phyloP scores from a whole-genome alignment of 495 filamentous ascomycete genomes.

The Penicillium steckii region DNA sequence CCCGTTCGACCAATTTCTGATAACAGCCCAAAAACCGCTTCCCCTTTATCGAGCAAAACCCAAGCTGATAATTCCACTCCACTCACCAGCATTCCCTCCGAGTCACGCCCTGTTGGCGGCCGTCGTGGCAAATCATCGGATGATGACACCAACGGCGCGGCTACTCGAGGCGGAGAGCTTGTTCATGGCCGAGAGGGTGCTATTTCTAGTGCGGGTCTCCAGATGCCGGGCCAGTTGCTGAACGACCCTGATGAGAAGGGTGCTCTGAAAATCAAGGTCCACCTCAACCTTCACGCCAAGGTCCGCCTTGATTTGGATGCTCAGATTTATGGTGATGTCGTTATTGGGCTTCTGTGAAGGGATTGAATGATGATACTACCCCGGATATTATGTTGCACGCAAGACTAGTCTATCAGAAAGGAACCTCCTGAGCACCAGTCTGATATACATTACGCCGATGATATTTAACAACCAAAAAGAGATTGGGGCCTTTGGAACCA shows the following conservation, averaged over 20 bases:
- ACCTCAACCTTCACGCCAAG: slow-evolving; percentile 16
- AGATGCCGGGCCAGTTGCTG: neutral
- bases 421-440: no score
- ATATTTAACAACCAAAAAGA: no score
- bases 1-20: neutral
- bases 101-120: neutral
- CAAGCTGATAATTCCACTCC: neutral
- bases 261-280: slow-evolving; percentile 13
- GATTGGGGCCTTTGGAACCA: no score
- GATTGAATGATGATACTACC: no score
- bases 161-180: neutral
- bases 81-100: neutral
- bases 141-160: neutral
- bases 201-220: neutral
- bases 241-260: slow-evolving; percentile 2
- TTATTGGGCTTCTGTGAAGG: slow-evolving; percentile 14
- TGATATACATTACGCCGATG: no score
- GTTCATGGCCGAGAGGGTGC: neutral
- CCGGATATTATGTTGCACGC: no score
- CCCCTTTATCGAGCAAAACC: neutral
- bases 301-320: slow-evolving; percentile 13
- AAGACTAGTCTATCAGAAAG: no score
- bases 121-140: neutral
- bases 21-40: neutral
- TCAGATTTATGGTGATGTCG: slow-evolving; percentile 16